These are phyloP conservation scores for Oryza coarctata DNA, from an alignment of 176 grass and related monocot species.

Conservation along the genomic window DNA sequence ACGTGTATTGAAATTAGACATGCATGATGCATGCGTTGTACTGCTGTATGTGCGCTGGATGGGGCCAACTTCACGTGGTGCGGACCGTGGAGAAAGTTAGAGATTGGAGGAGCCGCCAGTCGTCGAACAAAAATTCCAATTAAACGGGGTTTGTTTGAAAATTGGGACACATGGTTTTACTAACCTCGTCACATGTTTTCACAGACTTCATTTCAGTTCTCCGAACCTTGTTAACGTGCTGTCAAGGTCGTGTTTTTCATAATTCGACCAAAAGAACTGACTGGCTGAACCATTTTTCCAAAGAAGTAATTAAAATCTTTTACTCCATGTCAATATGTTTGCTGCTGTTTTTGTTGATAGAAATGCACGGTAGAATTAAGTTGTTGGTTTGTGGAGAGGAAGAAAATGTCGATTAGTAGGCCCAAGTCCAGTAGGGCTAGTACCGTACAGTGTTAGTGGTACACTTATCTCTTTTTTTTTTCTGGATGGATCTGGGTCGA, in stretches of 20 bases:
- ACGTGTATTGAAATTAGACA: not conserved
- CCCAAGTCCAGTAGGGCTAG: not conserved
- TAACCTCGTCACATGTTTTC: not conserved
- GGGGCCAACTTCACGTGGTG: constrained; percentile 14
- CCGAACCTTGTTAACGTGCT: not conserved
- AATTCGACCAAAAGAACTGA: not conserved
- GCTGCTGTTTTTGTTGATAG: not conserved
- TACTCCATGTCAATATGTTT: too few species aligned
- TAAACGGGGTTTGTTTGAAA: not conserved
- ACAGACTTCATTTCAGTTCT: not conserved
- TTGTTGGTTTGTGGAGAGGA: too few species aligned
- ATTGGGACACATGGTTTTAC: not conserved
- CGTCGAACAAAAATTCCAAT: not conserved
- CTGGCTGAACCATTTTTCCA: not conserved
- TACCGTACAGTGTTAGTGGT: not conserved
- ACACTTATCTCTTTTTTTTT: too few species aligned
- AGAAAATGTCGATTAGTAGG: not conserved
- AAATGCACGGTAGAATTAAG: not conserved
- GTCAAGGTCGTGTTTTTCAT: not conserved
- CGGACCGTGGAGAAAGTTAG: not conserved
- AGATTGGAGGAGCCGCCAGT: not conserved
- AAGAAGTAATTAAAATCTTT: too few species aligned
- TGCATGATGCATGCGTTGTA: not conserved
- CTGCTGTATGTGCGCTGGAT: not conserved
- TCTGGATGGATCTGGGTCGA: not conserved